Evolutionary conservation across 73 alveolate species (phyloP).

Genomic region (Paramecium octaurelia): DNA sequence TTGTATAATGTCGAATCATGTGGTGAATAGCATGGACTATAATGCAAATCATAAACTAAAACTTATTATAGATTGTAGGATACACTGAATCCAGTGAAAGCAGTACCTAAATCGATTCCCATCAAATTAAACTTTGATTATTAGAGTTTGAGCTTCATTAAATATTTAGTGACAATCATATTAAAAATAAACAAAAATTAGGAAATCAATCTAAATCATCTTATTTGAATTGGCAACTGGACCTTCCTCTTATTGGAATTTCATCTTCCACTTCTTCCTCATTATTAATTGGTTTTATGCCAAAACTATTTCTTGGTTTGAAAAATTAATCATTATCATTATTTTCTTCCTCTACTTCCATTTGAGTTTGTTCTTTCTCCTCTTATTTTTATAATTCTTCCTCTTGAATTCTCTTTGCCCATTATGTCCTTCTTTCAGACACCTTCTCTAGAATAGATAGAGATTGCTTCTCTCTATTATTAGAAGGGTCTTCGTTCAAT

Average conservation of each 20-base stretch:
- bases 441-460: background rate
- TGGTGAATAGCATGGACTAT: background rate
- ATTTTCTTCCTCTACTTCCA: background rate
- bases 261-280: background rate
- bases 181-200: background rate
- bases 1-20: background rate
- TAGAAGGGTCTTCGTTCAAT: background rate
- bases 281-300: background rate
- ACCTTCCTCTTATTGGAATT: background rate
- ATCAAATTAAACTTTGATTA: background rate
- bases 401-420: background rate
- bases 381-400: background rate
- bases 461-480: background rate
- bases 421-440: background rate
- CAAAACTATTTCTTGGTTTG: background rate
- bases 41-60: background rate
- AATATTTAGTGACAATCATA: background rate
- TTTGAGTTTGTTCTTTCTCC: background rate
- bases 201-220: background rate
- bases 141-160: background rate
- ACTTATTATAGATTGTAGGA: background rate
- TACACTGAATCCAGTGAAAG: background rate
- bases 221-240: background rate
- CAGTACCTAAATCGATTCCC: background rate
- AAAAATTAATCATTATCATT: background rate